These are phyloP conservation scores for Saccharomycopsis guyanensis DNA, from an alignment of 805 yeast species.

Conservation along the genomic window DNA sequence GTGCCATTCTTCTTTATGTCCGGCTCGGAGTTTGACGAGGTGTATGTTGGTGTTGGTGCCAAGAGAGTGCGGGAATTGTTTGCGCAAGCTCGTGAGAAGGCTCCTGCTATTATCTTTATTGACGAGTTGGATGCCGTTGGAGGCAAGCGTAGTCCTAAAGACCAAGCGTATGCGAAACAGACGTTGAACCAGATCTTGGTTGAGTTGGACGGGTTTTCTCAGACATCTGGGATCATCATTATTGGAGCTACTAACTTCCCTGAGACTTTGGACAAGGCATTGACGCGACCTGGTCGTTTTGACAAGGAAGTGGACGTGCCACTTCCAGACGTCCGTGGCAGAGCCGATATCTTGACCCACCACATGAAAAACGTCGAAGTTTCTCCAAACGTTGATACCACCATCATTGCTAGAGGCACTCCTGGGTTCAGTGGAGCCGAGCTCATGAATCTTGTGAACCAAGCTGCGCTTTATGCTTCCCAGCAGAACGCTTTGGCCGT, in stretches of 20 bases:
- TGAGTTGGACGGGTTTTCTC: slow-evolving; percentile 93
- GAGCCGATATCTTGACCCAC: slow-evolving; percentile 84
- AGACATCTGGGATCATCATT: slow-evolving; percentile 85
- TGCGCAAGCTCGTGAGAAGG: slow-evolving; percentile 84
- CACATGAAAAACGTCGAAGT: slow-evolving; percentile 89
- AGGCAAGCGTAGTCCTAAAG: slow-evolving; percentile 94
- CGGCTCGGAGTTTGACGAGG: slow-evolving; percentile 96
- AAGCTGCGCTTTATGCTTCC: slow-evolving; percentile 96
- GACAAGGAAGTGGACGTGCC: slow-evolving; percentile 94
- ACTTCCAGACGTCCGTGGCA: slow-evolving; percentile 95
- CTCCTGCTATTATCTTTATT: slow-evolving; percentile 95
- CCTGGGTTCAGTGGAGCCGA: slow-evolving; percentile 99
- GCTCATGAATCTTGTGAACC: slow-evolving; percentile 88
- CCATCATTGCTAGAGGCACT: slow-evolving; percentile 90
- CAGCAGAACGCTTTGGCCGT: slow-evolving; percentile 87
- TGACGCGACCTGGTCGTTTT: slow-evolving; percentile 97
- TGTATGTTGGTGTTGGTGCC: slow-evolving; percentile 99
- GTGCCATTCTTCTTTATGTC: slow-evolving; percentile 98
- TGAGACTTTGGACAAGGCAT: slow-evolving; percentile 90
- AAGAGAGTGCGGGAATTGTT: slow-evolving; percentile 93
- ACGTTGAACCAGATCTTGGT: slow-evolving; percentile 93
- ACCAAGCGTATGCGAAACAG: slow-evolving; percentile 97
- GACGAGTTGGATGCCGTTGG: slow-evolving; percentile 99
- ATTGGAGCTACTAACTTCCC: slow-evolving; percentile 99
- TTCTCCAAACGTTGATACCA: slow-evolving; percentile 78